phyloP scores from a whole-genome alignment of 2,329 filamentous ascomycete genomes.

The Talaromyces atroroseus region DNA sequence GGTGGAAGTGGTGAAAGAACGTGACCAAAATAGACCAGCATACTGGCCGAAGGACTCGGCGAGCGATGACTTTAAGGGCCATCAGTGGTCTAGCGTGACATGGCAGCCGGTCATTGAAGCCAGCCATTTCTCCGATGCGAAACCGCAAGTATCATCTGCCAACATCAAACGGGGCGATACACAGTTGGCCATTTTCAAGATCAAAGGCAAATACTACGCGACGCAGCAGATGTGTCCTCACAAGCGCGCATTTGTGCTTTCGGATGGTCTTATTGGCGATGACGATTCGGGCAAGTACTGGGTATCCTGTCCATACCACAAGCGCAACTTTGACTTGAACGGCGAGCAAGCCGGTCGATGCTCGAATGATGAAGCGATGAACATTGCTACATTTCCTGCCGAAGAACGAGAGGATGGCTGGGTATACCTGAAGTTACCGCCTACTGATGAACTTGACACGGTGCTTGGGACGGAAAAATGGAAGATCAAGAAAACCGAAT shows the following conservation, averaged over 20 bases:
- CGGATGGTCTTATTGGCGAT: conserved; percentile 73
- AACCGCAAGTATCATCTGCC: conserved; percentile 54
- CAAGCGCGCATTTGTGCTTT: conserved; percentile 83
- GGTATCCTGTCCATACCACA: conserved; percentile 83
- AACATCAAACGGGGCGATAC: conserved; percentile 83
- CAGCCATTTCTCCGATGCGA: conserved; percentile 54
- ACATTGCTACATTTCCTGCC: conserved; percentile 74
- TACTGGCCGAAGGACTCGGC: conserved; percentile 69
- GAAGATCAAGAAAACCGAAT: conserved; percentile 70
- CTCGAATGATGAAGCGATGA: conserved; percentile 66
- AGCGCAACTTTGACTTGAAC: conserved; percentile 77
- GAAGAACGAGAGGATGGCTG: conserved; percentile 71
- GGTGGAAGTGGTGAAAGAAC: conserved; percentile 66
- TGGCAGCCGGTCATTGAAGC: conserved; percentile 79
- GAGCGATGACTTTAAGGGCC: conserved; percentile 66
- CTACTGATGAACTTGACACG: conserved; percentile 72
- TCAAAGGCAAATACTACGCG: conserved; percentile 74
- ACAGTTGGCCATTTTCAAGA: conserved; percentile 80
- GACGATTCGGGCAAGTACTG: conserved; percentile 60
- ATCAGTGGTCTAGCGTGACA: conserved; percentile 57
- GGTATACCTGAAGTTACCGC: conserved; percentile 75
- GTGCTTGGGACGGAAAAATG: conserved; percentile 73
- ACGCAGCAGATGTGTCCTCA: conserved; percentile 95
- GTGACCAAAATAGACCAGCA: conserved; percentile 66
- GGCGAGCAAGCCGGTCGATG: conserved; percentile 63